Evolutionary conservation across 495 filamentous ascomycete species (phyloP).

Genomic region (Hypoxylon intermedium): DNA sequence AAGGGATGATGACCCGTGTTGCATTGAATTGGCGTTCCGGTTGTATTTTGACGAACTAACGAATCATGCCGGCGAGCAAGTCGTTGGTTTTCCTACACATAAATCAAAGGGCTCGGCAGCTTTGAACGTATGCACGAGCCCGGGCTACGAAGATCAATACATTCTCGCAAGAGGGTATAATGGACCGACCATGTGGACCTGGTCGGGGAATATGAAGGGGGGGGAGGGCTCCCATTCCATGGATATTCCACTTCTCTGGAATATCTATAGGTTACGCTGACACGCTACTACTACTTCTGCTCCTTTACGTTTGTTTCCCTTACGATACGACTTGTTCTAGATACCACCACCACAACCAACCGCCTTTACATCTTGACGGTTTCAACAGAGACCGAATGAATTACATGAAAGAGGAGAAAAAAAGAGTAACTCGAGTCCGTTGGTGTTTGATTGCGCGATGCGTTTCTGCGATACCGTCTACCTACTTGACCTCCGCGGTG

Average conservation of each 20-base stretch:
- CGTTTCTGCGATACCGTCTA: no score
- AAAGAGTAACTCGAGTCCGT: neutral
- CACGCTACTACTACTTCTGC: no score
- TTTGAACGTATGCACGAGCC: neutral
- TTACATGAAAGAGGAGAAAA: neutral
- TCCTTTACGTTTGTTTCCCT: no score
- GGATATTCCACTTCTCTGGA: neutral
- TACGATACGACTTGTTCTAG: no score
- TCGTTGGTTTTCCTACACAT: conserved; percentile 2
- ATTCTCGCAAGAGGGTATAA: conserved; percentile 19
- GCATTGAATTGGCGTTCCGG: conserved; percentile 31
- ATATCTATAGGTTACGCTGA: no score
- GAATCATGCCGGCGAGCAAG: conserved; percentile 12
- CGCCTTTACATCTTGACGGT: no score
- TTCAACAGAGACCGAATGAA: conserved; percentile 25
- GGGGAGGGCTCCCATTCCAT: neutral
- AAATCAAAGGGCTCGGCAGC: neutral
- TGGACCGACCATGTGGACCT: neutral
- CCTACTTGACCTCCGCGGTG: no score
- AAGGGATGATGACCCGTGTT: conserved; percentile 1
- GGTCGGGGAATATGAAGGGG: neutral
- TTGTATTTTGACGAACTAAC: neutral
- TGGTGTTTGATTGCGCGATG: neutral
- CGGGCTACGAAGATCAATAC: conserved; percentile 14
- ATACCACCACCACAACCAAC: no score